Evolutionary conservation across 768 basidiomycete genomes (phyloP), one percentile per base, ranked within the genome.

Genomic region (Dioszegia aurantiaca): DNA sequence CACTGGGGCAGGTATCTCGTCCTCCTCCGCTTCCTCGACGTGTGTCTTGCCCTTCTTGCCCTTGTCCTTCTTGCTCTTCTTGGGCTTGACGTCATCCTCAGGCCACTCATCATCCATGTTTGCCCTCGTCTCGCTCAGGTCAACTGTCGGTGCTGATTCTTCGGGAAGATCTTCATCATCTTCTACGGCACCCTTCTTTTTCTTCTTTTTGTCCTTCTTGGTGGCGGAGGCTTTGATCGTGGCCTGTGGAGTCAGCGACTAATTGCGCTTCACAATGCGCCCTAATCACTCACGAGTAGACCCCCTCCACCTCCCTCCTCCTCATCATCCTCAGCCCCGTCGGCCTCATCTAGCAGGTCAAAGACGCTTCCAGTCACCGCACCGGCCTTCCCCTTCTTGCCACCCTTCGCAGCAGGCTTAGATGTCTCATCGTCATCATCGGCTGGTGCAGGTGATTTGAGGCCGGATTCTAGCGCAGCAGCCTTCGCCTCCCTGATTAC

Each of bases 31-130:
- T 17, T 63, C 68, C 10, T 52, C 55, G 16, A 55, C 45, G 24
- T 58, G n/a, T n/a, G n/a, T 59, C 54, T 26, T 68, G 62, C 27
- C 56, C 63, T 53, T 54, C 59, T 40, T 69, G 56, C 45, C 57
- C 62, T 70, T 70, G 10, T 62, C 62, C 58, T 73, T 70, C 64
- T 72, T 70, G 37, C 65, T 66, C 65, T 74, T 74, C 55, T 71
- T 74, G 8, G 72, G 69, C 58, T 76, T 74, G 36, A 82, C 81
- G n/a, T 88, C 87, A 60, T 85, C 85, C 67, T 88, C 85, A 21
- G 85, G 85, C 61, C 86, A 79, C 66, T 87, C 86, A 42, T 87
- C 86, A n/a, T 86, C 84, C 19, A 77, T 67, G 56, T 70, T 62
- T 12, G 19, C 57, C 56, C 28, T 42, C 36, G 21, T 61, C 51